Conservation (phyloP, 2,329 filamentous ascomycete genomes). For the Xylariaceae sp. region DNA sequence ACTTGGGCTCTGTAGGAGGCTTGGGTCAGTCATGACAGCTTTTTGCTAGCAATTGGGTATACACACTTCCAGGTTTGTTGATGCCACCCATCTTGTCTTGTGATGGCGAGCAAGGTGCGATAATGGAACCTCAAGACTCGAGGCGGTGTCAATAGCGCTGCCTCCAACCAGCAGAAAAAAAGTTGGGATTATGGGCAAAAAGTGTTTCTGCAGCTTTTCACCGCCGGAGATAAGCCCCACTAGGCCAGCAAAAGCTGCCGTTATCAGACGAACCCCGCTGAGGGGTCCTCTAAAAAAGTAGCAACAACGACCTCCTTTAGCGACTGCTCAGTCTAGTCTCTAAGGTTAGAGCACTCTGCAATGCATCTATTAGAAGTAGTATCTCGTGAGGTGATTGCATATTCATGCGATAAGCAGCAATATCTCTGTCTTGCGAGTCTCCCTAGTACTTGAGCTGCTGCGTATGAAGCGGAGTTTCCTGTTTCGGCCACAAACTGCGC, state of each 20-base stretch:
- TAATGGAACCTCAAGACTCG: not conserved
- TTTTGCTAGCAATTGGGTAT: not conserved
- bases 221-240: slow-evolving; percentile 21
- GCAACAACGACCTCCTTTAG: no score
- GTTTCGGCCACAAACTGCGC: slow-evolving; percentile 3
- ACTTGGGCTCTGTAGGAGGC: slow-evolving; percentile 70
- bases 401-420: no score
- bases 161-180: slow-evolving; percentile 14
- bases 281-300: no score
- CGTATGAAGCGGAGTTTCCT: slow-evolving; percentile 10
- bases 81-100: slow-evolving; percentile 26
- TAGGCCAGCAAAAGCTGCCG: slow-evolving; percentile 6
- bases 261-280: slow-evolving; percentile 15
- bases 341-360: no score
- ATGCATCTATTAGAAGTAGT: no score
- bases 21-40: not conserved
- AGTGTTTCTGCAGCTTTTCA: slow-evolving; percentile 19
- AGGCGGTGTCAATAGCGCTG: no score
- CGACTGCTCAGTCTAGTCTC: no score
- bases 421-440: no score
- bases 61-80: slow-evolving; percentile 29
- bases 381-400: no score
- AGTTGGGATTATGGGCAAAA: slow-evolving; percentile 14
- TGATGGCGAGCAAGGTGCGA: not conserved
- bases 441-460: no score